phyloP scores from a whole-genome alignment of 2,329 filamentous ascomycete species.

The Mycosphaerelloides madeirae region DNA sequence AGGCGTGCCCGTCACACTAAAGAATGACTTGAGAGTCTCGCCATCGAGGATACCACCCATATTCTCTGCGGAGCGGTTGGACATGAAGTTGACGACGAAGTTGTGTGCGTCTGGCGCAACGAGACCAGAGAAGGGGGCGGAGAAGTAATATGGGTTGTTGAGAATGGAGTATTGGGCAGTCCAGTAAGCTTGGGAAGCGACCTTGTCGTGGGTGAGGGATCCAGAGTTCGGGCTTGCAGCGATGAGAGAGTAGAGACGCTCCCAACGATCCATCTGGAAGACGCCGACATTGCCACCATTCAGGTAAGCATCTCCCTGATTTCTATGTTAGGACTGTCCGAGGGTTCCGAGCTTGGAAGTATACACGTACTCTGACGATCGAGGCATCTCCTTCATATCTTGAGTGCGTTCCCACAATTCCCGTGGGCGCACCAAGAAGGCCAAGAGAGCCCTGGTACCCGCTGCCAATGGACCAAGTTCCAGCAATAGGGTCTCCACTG shows the following conservation, averaged over 20 bases:
- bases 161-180: conserved; percentile 10
- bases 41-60: conserved; percentile 18
- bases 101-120: conserved; percentile 24
- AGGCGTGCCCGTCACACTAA: conserved; percentile 18
- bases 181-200: conserved; percentile 10
- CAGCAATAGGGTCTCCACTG: conserved; percentile 16
- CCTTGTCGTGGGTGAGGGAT: conserved; percentile 9
- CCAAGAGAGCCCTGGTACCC: conserved; percentile 3
- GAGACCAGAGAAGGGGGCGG: conserved; percentile 11
- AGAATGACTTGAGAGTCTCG: conserved; percentile 21
- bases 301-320: conserved; percentile 10
- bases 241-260: conserved; percentile 9
- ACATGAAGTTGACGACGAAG: conserved; percentile 26
- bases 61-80: conserved; percentile 22
- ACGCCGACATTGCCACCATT: conserved; percentile 7
- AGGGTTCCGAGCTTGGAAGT: not conserved
- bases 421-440: conserved; percentile 8
- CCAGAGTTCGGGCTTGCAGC: not conserved
- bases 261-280: conserved; percentile 13
- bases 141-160: conserved; percentile 13
- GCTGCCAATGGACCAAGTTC: conserved; percentile 10
- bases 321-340: not conserved
- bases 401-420: conserved; percentile 10
- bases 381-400: conserved; percentile 13
- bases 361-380: conserved; percentile 6